Base-by-base conservation (phyloP, 2,329 filamentous ascomycete species). In the Didymella sp. region DNA sequence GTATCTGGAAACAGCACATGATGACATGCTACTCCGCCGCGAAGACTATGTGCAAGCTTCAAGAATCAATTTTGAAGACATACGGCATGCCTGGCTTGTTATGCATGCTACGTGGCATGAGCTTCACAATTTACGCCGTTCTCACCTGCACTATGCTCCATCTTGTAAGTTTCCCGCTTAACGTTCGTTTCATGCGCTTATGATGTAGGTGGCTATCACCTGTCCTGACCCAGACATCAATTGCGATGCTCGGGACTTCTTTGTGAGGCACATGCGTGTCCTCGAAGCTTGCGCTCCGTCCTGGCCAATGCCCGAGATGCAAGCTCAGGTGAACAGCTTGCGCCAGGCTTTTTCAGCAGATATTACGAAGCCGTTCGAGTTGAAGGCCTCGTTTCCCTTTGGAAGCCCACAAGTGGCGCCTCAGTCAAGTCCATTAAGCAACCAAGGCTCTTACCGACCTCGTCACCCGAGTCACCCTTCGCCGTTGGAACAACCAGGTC, bases 61-160 rank as follows among this genome's bases (percentile, higher is more conserved):
- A 97, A 71, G 94, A 98, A 77, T 89, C 89, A 2, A 86, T 96
- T 31, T 72, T 96, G 56, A 84, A 89, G 51, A 84, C 85, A 0
- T 96, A 88, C 74, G 91, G 92, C 2, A 80, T 96, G 58, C 85
- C 85, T 15, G 94, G 93, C 0, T 81, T 98, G 15, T 83, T 95
- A 66, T 96, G 89, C 77, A 97, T 97, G 94, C 89, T 94, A 70
- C 85, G 94, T 64, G 94, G 94, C 35, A 92, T 96, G 73, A 96
- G 93, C 76, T 98, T 96, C 70, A 92, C 91, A 6, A 92, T 98
- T n/a, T 98, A 98, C 71, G 87, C 89, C 53, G 87, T 96, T 24
- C 80, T 98, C 42, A 95, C 92, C 0, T 96, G 93, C 79, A 93
- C 94, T 22, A 93, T 97, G 77, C 84, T 98, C 51, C 93, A 98